A percentile compares a stretch with the other conserved stretches of the same genome.
Evolutionary conservation across 306 rosid genomes (phyloP).

Genomic region (Albizia julibrissin): DNA sequence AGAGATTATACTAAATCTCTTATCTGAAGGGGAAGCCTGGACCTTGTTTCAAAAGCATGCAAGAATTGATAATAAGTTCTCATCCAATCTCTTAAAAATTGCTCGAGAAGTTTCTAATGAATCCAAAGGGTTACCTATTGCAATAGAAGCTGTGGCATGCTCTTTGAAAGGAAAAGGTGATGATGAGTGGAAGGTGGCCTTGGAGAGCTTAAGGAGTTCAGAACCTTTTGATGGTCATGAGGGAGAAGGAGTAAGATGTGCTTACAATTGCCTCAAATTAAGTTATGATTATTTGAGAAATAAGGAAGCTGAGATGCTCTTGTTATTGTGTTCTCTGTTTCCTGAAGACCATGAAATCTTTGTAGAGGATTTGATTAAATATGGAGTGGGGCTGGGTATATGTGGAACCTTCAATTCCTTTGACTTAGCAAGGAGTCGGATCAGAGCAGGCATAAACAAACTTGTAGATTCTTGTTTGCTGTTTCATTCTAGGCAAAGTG

Average conservation of each 20-base stretch:
- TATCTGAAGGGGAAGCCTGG: slow-evolving; percentile 18
- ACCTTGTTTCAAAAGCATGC: slow-evolving; percentile 9
- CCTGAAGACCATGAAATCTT: slow-evolving; percentile 2
- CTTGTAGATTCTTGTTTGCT: slow-evolving; percentile 6
- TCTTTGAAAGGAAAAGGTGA: slow-evolving; percentile 11
- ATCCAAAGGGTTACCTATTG: slow-evolving; percentile 22
- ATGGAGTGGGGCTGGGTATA: background rate
- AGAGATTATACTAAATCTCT: background rate
- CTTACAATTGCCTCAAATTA: background rate
- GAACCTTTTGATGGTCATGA: background rate
- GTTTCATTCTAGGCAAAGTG: background rate
- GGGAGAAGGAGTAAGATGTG: background rate
- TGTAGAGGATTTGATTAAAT: slow-evolving; percentile 2
- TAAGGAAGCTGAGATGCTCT: slow-evolving; percentile 7
- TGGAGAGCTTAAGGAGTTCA: background rate
- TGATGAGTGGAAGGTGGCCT: slow-evolving; percentile 6
- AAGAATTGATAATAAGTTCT: background rate
- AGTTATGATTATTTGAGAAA: slow-evolving; percentile 10
- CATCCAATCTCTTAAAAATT: background rate
- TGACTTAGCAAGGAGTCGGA: background rate
- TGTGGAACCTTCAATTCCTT: background rate
- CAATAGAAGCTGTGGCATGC: background rate
- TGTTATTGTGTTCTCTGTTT: slow-evolving; percentile 14
- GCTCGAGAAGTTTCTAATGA: background rate
- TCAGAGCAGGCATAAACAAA: background rate